Evolutionary conservation across 768 basidiomycete species (phyloP).

Genomic region (Tephrocybe sp.): DNA sequence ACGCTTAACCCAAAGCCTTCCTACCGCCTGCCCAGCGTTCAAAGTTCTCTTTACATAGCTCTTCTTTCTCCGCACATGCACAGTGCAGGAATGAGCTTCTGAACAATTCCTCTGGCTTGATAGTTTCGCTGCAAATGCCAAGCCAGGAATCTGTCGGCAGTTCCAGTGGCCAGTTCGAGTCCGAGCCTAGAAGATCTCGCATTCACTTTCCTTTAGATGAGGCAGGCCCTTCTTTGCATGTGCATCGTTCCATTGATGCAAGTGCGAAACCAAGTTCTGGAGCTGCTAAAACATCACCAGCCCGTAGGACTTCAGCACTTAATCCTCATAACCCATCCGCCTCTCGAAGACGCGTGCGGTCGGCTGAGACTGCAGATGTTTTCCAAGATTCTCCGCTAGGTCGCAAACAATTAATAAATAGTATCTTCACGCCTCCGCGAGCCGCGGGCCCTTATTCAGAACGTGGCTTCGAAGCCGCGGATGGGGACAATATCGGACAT

Average conservation of each 20-base stretch:
- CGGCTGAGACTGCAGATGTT: slow-evolving; percentile 13
- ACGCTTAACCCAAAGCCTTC: no score
- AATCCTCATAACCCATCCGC: slow-evolving; percentile 11
- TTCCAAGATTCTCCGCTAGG: slow-evolving; percentile 5
- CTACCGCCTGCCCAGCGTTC: no score
- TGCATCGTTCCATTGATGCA: slow-evolving; percentile 8
- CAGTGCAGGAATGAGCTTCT: neutral
- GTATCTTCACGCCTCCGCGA: slow-evolving; percentile 14
- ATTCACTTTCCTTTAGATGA: slow-evolving; percentile 20
- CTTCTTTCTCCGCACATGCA: no score
- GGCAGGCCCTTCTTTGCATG: slow-evolving; percentile 8
- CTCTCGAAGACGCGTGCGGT: slow-evolving; percentile 17
- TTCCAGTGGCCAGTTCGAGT: slow-evolving; percentile 13
- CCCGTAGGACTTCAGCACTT: slow-evolving; percentile 11
- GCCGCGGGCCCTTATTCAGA: slow-evolving; percentile 1
- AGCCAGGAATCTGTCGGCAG: slow-evolving; percentile 13
- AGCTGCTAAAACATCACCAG: slow-evolving; percentile 6
- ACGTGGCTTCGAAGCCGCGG: slow-evolving; percentile 6
- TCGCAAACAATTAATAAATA: slow-evolving; percentile 6
- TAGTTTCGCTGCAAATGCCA: slow-evolving; percentile 8
- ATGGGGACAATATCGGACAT: slow-evolving; percentile 11
- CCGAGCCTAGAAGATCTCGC: slow-evolving; percentile 16
- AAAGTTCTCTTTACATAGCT: no score
- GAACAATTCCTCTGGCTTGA: neutral
- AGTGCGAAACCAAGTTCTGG: slow-evolving; percentile 3